These are phyloP conservation scores for Xenoacremonium recifei DNA, from an alignment of 2,329 filamentous ascomycete genomes.

Conservation along the genomic window DNA sequence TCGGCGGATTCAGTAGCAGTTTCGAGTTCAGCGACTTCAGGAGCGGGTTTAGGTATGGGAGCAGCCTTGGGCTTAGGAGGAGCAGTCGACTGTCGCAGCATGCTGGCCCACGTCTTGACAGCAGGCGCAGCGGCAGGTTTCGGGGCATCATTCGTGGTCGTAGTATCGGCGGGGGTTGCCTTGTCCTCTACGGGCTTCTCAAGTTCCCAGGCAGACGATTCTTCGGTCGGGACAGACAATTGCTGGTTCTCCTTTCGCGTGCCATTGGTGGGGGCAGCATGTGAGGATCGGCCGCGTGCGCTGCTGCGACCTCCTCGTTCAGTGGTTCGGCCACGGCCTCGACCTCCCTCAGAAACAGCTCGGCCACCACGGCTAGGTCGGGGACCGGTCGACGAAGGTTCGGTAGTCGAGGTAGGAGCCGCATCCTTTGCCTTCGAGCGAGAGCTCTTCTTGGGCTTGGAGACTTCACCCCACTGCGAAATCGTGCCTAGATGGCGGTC, in stretches of 20 bases:
- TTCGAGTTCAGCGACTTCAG: constrained; percentile 35
- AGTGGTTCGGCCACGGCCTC: constrained; percentile 60
- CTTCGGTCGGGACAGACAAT: constrained; percentile 67
- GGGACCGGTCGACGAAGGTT: constrained; percentile 41
- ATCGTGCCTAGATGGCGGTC: constrained; percentile 59
- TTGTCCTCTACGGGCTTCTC: constrained; percentile 38
- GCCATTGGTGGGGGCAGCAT: constrained; percentile 58
- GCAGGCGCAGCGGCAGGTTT: constrained; percentile 36
- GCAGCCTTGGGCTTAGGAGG: constrained; percentile 53
- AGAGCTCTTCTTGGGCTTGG: constrained; percentile 74
- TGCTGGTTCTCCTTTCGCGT: constrained; percentile 56
- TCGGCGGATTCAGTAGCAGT: constrained; percentile 32
- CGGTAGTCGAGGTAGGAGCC: constrained; percentile 48
- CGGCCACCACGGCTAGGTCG: constrained; percentile 61
- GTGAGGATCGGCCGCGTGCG: constrained; percentile 62
- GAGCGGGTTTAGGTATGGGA: constrained; percentile 41
- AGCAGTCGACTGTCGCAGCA: constrained; percentile 62
- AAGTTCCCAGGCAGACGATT: constrained; percentile 55
- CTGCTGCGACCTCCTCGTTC: constrained; percentile 62
- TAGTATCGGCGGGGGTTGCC: constrained; percentile 32
- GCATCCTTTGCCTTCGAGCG: constrained; percentile 71
- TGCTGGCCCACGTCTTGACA: constrained; percentile 71
- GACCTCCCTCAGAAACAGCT: constrained; percentile 58
- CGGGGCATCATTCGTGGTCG: constrained; percentile 31
- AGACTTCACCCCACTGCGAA: constrained; percentile 82